Evolutionary conservation across 2,329 filamentous ascomycete genomes (phyloP), one percentile per base, ranked within the genome.

Genomic region (Calycina marina): DNA sequence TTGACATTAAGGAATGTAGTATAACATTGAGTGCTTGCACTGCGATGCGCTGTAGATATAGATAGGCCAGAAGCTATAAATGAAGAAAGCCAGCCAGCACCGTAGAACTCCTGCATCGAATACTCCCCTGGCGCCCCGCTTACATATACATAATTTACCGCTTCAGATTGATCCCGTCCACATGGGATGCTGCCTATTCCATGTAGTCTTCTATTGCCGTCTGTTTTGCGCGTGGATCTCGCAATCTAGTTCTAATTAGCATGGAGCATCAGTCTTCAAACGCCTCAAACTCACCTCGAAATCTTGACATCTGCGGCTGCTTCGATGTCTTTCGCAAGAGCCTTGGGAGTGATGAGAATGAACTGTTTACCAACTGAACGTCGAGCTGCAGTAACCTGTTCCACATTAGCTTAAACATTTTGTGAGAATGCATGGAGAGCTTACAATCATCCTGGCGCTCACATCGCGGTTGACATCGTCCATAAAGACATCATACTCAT

Each of bases 401-500:
- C 8, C 16, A 22, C 37, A 35, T 50, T 44, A 52, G 46, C 36
- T n/a, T n/a, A n/a, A 24, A 26, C 31, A 17, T 34, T 28, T 31
- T 28, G 39, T 32, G 14, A 32, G n/a, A 12, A 10, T 14, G 28
- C 18, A 24, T 31, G 4, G 13, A 14, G 14, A 20, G 66, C 75
- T 62, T 60, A 84, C 79, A 56, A 98, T 80, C 78, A 98, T 84
- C 41, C 81, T 80, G 47, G 93, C 93, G 52, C 83, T 92, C 45
- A 92, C 81, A 35, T 81, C 83, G 39, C 90, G 75, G 56, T 98
- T 98, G 37, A 96, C 83, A 45, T 79, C 84, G 57, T 98, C 90
- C 90, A 98, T 98, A 63, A 94, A 98, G 18, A 98, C 90, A 53
- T 98, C 90, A 51, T 96, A 98, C 57, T 98, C 90, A 56, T 98